A percentile compares a stretch with the other conserved stretches of the same genome.
Evolutionary conservation across 441 rosid genomes (phyloP).

Genomic region (Aquilaria agallochum): DNA sequence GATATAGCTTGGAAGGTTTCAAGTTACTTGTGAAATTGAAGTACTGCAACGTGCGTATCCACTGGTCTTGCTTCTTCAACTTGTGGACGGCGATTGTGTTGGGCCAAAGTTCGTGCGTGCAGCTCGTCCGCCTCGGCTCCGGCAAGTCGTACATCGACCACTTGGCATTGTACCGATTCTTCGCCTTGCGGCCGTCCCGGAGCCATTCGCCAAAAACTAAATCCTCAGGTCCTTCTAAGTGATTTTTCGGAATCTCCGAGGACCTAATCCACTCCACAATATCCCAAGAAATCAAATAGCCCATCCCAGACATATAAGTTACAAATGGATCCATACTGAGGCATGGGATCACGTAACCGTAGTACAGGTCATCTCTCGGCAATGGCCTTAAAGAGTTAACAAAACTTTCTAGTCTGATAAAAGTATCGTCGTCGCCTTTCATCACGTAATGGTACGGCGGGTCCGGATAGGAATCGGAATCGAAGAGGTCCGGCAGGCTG

Average conservation of each 20-base stretch:
- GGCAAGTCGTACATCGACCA: conserved; percentile 88
- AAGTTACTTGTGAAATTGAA: conserved; percentile 72
- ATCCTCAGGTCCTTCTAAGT: conserved; percentile 71
- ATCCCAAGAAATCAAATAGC: conserved; percentile 81
- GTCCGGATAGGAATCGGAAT: conserved; percentile 20
- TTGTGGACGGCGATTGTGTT: conserved; percentile 70
- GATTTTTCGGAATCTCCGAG: conserved; percentile 61
- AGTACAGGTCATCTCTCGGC: conserved; percentile 73
- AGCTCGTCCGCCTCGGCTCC: conserved; percentile 37
- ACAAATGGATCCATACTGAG: conserved; percentile 84
- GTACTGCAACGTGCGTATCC: conserved; percentile 62
- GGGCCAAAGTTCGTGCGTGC: conserved; percentile 84
- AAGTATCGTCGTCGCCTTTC: conserved; percentile 80
- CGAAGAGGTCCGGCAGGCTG: conserved; percentile 60
- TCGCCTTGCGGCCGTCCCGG: conserved; percentile 56
- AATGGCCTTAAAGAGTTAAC: conserved; percentile 61
- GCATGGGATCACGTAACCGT: conserved; percentile 81
- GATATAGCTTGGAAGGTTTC: conserved; percentile 81
- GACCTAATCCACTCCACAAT: conserved; percentile 70
- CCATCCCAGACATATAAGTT: conserved; percentile 92
- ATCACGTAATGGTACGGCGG: conserved; percentile 85
- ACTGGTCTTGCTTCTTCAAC: conserved; percentile 71
- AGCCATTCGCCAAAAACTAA: conserved; percentile 70
- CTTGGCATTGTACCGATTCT: conserved; percentile 66
- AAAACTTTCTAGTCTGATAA: conserved; percentile 44